These are phyloP conservation scores for Tricholoma saponaceum DNA, from an alignment of 768 basidiomycete species.

Conservation along the genomic window DNA sequence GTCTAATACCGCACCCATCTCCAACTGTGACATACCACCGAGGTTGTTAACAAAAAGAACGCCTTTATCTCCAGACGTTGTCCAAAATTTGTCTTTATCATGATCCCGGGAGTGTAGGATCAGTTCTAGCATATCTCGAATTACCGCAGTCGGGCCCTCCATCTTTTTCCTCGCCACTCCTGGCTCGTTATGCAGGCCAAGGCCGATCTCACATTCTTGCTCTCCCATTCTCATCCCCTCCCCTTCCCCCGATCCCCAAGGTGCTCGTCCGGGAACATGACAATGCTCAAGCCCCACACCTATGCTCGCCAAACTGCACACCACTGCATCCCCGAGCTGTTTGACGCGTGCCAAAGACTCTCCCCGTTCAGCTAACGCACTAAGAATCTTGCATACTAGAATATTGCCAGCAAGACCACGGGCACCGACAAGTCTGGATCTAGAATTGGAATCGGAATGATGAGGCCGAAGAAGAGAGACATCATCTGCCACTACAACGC, in stretches of 20 bases:
- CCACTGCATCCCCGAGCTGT: conserved; percentile 29
- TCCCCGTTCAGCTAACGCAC: conserved; percentile 42
- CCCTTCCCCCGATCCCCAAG: conserved; percentile 14
- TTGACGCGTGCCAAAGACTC: conserved; percentile 29
- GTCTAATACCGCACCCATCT: conserved; percentile 47
- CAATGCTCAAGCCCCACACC: conserved; percentile 50
- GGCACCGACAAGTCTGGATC: conserved; percentile 39
- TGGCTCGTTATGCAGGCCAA: conserved; percentile 58
- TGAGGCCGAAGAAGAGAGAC: conserved; percentile 35
- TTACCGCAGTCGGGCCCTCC: conserved; percentile 26
- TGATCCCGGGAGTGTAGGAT: conserved; percentile 41
- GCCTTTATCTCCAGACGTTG: conserved; percentile 32
- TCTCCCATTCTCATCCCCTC: conserved; percentile 13
- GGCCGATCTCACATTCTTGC: conserved; percentile 41
- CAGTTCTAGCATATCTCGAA: conserved; percentile 28
- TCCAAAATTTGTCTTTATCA: conserved; percentile 18
- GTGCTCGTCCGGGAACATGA: conserved; percentile 46
- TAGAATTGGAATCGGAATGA: neutral
- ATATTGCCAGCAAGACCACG: conserved; percentile 45
- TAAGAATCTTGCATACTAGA: conserved; percentile 54
- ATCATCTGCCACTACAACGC: conserved; percentile 53
- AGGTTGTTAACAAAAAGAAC: conserved; percentile 54
- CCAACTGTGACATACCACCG: conserved; percentile 46
- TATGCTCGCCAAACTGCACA: conserved; percentile 28
- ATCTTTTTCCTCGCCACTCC: conserved; percentile 32